Conservation (phyloP, 352 stramenopile species). For the Phytophthora fragariae region DNA sequence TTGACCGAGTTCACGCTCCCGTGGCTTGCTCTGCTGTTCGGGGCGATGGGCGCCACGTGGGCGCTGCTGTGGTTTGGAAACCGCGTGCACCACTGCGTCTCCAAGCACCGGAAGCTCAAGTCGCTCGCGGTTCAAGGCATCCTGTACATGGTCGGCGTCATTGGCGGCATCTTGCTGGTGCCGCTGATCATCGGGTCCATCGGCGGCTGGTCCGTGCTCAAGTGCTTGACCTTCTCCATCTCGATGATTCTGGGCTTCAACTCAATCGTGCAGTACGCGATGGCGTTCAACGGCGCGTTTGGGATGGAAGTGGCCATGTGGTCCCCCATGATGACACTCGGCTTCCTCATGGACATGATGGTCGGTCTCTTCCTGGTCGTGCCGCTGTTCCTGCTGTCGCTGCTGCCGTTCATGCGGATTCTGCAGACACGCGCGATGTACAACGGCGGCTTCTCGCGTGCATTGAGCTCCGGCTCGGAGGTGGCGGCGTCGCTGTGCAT, state of each 20-base stretch:
- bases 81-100: constrained; percentile 56
- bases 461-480: constrained; percentile 79
- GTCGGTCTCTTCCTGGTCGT: constrained; percentile 84
- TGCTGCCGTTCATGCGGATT: constrained; percentile 88
- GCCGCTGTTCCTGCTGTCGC: constrained; percentile 73
- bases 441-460: constrained; percentile 85
- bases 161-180: constrained; percentile 62
- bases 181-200: constrained; percentile 67
- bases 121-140: constrained; percentile 67
- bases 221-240: constrained; percentile 74
- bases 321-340: constrained; percentile 73
- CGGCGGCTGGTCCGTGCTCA: constrained; percentile 64
- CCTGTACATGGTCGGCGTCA: constrained; percentile 76
- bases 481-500: constrained; percentile 86
- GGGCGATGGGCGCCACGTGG: constrained; percentile 58
- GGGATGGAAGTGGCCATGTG: constrained; percentile 73
- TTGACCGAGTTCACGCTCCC: constrained; percentile 67
- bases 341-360: constrained; percentile 89
- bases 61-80: constrained; percentile 64
- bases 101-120: constrained; percentile 66
- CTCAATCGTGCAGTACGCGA: constrained; percentile 72
- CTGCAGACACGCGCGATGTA: constrained; percentile 90
- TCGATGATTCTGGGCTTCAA: constrained; percentile 78
- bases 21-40: constrained; percentile 57
- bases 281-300: constrained; percentile 73